phyloP scores from a whole-genome alignment of 768 basidiomycete genomes.

The Phlegmacium glaucopus region DNA sequence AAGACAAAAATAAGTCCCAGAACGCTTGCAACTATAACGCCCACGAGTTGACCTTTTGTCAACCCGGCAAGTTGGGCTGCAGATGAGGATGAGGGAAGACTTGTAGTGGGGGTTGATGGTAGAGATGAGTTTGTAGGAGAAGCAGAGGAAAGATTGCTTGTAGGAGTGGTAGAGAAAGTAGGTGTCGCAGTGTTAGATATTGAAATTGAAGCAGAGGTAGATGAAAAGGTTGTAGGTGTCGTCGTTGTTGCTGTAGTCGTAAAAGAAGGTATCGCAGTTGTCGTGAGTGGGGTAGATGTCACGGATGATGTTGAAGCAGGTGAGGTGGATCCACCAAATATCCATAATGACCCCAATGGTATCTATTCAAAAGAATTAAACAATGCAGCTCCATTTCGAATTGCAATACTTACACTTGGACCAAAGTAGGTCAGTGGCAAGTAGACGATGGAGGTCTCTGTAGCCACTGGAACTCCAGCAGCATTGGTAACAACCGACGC shows the following conservation, averaged over 20 bases:
- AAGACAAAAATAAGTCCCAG: constrained; percentile 58
- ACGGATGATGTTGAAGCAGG: constrained; percentile 41
- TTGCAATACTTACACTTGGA: constrained; percentile 61
- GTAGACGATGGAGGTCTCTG: constrained; percentile 53
- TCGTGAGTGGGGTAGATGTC: constrained; percentile 23
- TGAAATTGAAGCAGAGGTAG: constrained; percentile 28
- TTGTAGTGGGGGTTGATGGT: constrained; percentile 15
- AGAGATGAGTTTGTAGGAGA: constrained; percentile 16
- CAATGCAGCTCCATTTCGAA: not conserved
- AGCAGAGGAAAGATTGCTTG: constrained; percentile 22
- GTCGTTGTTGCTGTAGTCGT: constrained; percentile 24
- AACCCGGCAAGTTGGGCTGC: constrained; percentile 18
- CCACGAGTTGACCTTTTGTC: constrained; percentile 43
- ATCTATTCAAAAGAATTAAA: constrained; percentile 43
- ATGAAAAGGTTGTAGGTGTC: constrained; percentile 25
- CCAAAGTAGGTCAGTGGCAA: constrained; percentile 81
- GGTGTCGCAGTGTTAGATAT: constrained; percentile 30
- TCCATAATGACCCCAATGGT: constrained; percentile 69
- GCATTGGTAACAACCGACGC: constrained; percentile 50
- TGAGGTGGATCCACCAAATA: constrained; percentile 70
- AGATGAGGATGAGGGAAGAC: constrained; percentile 21
- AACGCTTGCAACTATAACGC: constrained; percentile 58
- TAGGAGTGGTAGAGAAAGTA: constrained; percentile 22
- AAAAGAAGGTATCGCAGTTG: constrained; percentile 29
- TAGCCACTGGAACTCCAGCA: constrained; percentile 51